Evolutionary conservation across 1,284 basidiomycete genomes (phyloP).

Genomic region (Grifola frondosa): DNA sequence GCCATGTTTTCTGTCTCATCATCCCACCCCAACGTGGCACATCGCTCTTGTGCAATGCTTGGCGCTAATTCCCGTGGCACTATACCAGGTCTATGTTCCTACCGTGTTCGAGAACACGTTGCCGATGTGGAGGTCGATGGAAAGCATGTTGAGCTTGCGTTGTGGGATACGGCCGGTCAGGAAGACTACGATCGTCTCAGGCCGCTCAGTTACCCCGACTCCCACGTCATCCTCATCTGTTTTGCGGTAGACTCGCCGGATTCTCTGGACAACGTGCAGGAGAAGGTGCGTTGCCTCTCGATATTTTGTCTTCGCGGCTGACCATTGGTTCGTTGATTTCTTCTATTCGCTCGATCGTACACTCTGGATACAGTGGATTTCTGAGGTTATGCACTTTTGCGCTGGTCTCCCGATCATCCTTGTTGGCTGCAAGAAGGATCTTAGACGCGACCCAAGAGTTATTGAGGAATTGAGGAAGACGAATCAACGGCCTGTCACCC

Average conservation of each 20-base stretch:
- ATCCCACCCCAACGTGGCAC: slow-evolving; percentile 14
- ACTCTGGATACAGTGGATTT: slow-evolving; percentile 64
- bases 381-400: slow-evolving; percentile 80
- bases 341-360: slow-evolving; percentile 5
- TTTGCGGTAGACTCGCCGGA: slow-evolving; percentile 78
- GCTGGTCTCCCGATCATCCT: slow-evolving; percentile 72
- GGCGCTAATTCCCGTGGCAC: slow-evolving; percentile 12
- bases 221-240: slow-evolving; percentile 78
- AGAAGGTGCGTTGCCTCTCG: slow-evolving; percentile 53
- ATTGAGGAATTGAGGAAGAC: slow-evolving; percentile 62
- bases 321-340: background rate
- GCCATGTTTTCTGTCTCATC: background rate
- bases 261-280: slow-evolving; percentile 78
- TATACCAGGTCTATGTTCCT: slow-evolving; percentile 56
- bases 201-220: slow-evolving; percentile 75
- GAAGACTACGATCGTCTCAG: slow-evolving; percentile 73
- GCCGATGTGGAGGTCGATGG: slow-evolving; percentile 75
- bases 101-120: slow-evolving; percentile 77
- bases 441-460: slow-evolving; percentile 53
- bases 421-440: slow-evolving; percentile 77
- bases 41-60: slow-evolving; percentile 15
- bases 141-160: slow-evolving; percentile 74
- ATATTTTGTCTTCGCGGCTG: slow-evolving; percentile 1
- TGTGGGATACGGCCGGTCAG: slow-evolving; percentile 83
- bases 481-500: slow-evolving; percentile 59